Conservation (phyloP, 257 asterid genomes). For the Solanum pimpinellifolium region DNA sequence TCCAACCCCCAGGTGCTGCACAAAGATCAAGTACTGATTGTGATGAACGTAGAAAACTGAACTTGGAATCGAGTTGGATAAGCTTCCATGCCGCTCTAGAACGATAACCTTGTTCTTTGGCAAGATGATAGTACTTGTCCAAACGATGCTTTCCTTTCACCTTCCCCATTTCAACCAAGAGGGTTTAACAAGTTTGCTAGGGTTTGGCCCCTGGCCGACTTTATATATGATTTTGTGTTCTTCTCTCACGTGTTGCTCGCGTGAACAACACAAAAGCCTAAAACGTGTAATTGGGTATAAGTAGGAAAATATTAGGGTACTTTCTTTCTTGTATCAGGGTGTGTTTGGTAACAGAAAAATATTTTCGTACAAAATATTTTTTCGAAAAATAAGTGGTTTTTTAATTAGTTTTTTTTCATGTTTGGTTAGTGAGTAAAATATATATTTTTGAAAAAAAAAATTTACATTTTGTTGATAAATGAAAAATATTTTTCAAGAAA, state of each 20-base stretch:
- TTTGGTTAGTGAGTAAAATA: too few species aligned
- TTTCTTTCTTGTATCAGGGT: too few species aligned
- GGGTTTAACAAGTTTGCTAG: background rate
- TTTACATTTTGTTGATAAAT: too few species aligned
- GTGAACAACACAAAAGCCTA: background rate
- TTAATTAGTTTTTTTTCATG: too few species aligned
- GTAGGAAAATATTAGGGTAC: background rate
- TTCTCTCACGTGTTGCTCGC: background rate
- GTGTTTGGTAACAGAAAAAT: too few species aligned
- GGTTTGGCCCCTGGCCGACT: background rate
- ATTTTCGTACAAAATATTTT: too few species aligned
- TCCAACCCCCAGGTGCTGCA: slow-evolving; percentile 99
- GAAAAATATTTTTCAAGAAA: too few species aligned
- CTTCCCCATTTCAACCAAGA: slow-evolving; percentile 53
- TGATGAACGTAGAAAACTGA: slow-evolving; percentile 54
- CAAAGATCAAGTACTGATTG: slow-evolving; percentile 88
- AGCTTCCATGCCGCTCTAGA: slow-evolving; percentile 93
- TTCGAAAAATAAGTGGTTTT: too few species aligned
- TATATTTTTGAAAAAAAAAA: too few species aligned
- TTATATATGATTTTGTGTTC: background rate
- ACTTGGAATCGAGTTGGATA: slow-evolving; percentile 78
- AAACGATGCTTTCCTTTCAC: slow-evolving; percentile 89
- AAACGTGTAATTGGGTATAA: background rate
- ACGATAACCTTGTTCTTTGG: slow-evolving; percentile 89
- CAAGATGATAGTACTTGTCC: slow-evolving; percentile 70